phyloP scores from a whole-genome alignment of 805 yeast genomes.

The Yarrowia bubula region DNA sequence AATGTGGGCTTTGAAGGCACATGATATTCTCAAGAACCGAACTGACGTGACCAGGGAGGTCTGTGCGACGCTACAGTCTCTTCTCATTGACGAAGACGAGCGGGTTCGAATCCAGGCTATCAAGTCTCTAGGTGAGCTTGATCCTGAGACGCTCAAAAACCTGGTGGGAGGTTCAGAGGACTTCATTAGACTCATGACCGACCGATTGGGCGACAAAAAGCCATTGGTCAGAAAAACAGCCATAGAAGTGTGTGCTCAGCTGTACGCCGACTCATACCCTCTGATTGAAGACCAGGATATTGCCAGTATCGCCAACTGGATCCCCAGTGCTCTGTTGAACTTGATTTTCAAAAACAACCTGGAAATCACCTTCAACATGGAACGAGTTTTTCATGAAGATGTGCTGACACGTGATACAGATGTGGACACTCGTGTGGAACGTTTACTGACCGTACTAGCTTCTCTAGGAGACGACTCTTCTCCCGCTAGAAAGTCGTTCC shows the following conservation, averaged over 20 bases:
- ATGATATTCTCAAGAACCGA: slow-evolving; percentile 48
- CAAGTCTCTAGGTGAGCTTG: slow-evolving; percentile 45
- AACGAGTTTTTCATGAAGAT: slow-evolving; percentile 56
- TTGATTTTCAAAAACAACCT: slow-evolving; percentile 72
- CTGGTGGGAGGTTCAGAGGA: slow-evolving; percentile 39
- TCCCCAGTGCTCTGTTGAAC: slow-evolving; percentile 66
- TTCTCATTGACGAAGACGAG: slow-evolving; percentile 73
- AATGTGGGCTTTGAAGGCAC: slow-evolving; percentile 65
- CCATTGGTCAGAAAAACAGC: slow-evolving; percentile 60
- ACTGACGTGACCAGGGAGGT: slow-evolving; percentile 39
- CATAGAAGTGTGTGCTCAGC: slow-evolving; percentile 51
- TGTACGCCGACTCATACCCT: slow-evolving; percentile 47
- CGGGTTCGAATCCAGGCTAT: slow-evolving; percentile 66
- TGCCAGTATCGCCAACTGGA: slow-evolving; percentile 44
- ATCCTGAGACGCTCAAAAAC: slow-evolving; percentile 47
- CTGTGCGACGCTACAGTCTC: slow-evolving; percentile 51
- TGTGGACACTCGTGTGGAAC: slow-evolving; percentile 47
- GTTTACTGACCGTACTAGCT: slow-evolving; percentile 52
- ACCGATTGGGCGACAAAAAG: slow-evolving; percentile 70
- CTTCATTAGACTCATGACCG: slow-evolving; percentile 45
- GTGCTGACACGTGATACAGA: slow-evolving; percentile 54
- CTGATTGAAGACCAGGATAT: slow-evolving; percentile 40
- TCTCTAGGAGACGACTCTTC: slow-evolving; percentile 45
- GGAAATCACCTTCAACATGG: slow-evolving; percentile 64
- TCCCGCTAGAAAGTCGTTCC: slow-evolving; percentile 61